Conservation (phyloP, 192 early-diverging fungal genomes). For the Mortierella antarctica region DNA sequence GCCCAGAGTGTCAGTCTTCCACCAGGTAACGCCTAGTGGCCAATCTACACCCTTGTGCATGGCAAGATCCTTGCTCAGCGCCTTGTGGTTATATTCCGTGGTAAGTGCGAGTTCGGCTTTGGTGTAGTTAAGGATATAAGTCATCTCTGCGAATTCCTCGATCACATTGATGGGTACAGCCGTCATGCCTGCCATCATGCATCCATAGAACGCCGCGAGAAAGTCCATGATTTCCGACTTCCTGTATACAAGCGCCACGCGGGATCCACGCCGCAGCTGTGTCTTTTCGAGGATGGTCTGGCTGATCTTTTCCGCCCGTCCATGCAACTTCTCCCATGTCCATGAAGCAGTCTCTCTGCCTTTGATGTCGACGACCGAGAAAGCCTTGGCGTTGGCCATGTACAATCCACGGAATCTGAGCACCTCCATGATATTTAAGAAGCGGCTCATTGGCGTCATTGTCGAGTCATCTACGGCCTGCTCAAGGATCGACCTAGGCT, state of each 20-base stretch:
- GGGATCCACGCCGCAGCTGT: conserved; percentile 69
- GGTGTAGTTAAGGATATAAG: conserved; percentile 78
- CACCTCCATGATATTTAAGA: conserved; percentile 73
- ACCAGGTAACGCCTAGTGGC: conserved; percentile 79
- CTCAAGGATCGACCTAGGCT: conserved; percentile 59
- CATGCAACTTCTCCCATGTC: conserved; percentile 80
- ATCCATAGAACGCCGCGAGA: conserved; percentile 83
- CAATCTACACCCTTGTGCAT: conserved; percentile 68
- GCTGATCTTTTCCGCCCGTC: conserved; percentile 77
- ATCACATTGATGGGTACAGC: conserved; percentile 88
- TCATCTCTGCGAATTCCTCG: conserved; percentile 83
- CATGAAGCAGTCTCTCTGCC: conserved; percentile 74
- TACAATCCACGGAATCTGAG: conserved; percentile 72
- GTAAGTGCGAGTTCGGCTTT: conserved; percentile 78
- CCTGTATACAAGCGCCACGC: conserved; percentile 82
- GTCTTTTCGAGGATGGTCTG: conserved; percentile 73
- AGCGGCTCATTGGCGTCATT: conserved; percentile 60
- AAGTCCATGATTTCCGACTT: conserved; percentile 87
- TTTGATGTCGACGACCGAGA: conserved; percentile 77
- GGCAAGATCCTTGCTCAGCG: conserved; percentile 78
- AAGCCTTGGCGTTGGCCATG: conserved; percentile 68
- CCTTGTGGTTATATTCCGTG: conserved; percentile 80
- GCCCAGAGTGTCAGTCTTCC: conserved; percentile 86
- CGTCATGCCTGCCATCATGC: conserved; percentile 82
- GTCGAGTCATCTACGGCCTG: conserved; percentile 54